Conservation (phyloP, 2,329 filamentous ascomycete species). For the Fusarium sp. region DNA sequence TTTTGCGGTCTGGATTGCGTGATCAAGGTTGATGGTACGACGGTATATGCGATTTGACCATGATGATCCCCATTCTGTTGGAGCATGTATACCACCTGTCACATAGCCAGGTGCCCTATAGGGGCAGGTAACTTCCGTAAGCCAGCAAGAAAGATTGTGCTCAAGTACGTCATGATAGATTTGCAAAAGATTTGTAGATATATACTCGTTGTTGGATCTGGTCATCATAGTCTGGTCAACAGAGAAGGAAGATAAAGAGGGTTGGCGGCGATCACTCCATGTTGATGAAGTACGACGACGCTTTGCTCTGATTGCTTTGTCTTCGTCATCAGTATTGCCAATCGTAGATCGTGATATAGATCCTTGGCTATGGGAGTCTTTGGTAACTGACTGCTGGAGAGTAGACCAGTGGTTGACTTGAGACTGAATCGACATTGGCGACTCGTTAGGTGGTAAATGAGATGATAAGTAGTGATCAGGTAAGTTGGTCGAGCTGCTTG, state of each 20-base stretch:
- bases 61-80: constrained; percentile 43
- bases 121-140: constrained; percentile 46
- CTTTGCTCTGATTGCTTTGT: constrained; percentile 21
- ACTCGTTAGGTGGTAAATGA: constrained; percentile 14
- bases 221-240: constrained; percentile 46
- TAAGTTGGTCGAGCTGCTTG: neutral
- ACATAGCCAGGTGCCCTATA: constrained; percentile 38
- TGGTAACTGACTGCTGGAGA: neutral
- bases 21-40: constrained; percentile 43
- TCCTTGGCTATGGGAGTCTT: neutral
- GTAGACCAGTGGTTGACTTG: constrained; percentile 18
- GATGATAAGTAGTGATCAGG: neutral
- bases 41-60: constrained; percentile 48
- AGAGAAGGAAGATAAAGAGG: constrained; percentile 40
- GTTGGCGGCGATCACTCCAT: constrained; percentile 21
- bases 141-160: constrained; percentile 46
- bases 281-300: constrained; percentile 34
- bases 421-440: constrained; percentile 3
- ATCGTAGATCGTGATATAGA: constrained; percentile 11
- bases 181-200: constrained; percentile 43
- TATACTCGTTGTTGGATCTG: constrained; percentile 44
- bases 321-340: constrained; percentile 1
- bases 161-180: constrained; percentile 48
- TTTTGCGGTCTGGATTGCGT: constrained; percentile 40
- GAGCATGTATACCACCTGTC: constrained; percentile 1